Base-by-base conservation (phyloP, 768 basidiomycete species). In the Lactarius akahatsu region DNA sequence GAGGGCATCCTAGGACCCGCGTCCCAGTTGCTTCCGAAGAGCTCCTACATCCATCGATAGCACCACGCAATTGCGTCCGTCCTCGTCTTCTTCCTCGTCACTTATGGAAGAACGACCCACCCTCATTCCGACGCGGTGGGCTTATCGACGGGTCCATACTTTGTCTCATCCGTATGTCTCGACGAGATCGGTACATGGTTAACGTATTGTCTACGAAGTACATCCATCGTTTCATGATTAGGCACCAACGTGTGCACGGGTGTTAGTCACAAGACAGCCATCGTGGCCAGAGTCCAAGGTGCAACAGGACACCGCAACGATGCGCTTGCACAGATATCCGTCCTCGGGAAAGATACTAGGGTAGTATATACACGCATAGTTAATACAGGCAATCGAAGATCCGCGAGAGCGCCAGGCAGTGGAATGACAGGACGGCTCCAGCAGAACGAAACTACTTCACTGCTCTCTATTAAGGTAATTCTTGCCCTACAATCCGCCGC, bases 401-500 rank as follows among this genome's bases (percentile, higher is more conserved):
- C 34, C 56, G 30, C 34, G 32, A 30, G 34, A 50, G 64, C 8
- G 56, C 13, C 55, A n/a, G n/a, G n/a, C n/a, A n/a, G n/a, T n/a
- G n/a, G n/a, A n/a, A n/a, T n/a, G n/a, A n/a, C n/a, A n/a, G n/a
- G n/a, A n/a, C n/a, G n/a, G n/a, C n/a, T n/a, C n/a, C n/a, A n/a
- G n/a, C n/a, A n/a, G n/a, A n/a, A n/a, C n/a, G n/a, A n/a, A n/a
- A n/a, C 34, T 56, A 28, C 55, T 26, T 32, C 2, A 11, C 36
- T 23, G 52, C 61, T 56, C 41, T 45, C 32, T 56, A 59, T 38
- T 26, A 62, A 62, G 50, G n/a, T 28, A 50, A 50, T 43, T 58
- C 50, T 8, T 45, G 45, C 52, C 50, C 68, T 69, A 89, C 72
- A 91, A 50, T 41, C 92, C 92, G 7, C 92, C 90, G 0, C 92